A percentile compares a stretch with the other conserved stretches of the same genome.
Evolutionary conservation across 2,329 filamentous ascomycete genomes (phyloP).

Genomic region (Sordariomycetes sp.): DNA sequence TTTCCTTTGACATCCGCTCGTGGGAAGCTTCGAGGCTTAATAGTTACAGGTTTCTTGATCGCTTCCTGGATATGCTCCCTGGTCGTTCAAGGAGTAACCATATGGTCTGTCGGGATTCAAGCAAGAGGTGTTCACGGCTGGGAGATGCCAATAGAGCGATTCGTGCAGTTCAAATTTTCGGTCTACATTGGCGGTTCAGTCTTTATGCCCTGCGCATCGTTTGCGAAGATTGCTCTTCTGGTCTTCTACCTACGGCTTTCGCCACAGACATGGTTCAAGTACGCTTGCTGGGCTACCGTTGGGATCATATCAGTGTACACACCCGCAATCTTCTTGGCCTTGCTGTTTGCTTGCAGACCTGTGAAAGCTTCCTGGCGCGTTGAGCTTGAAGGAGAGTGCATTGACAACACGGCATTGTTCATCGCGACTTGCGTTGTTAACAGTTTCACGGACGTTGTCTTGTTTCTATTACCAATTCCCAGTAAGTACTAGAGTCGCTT

Average conservation of each 20-base stretch:
- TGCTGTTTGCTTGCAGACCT: constrained; percentile 26
- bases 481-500: constrained; percentile 12
- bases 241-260: constrained; percentile 28
- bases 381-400: constrained; percentile 24
- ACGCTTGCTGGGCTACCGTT: constrained; percentile 17
- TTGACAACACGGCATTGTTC: constrained; percentile 36
- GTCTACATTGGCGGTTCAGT: constrained; percentile 17
- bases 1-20: background rate
- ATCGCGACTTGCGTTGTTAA: constrained; percentile 37
- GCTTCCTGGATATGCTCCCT: background rate
- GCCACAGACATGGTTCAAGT: constrained; percentile 21
- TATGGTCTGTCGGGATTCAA: constrained; percentile 1
- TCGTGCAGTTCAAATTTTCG: background rate
- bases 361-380: constrained; percentile 20
- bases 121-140: constrained; percentile 18
- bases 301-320: constrained; percentile 20
- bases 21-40: background rate
- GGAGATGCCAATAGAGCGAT: constrained; percentile 8
- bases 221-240: constrained; percentile 27
- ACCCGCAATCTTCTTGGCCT: constrained; percentile 19
- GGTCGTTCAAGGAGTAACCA: background rate
- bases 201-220: constrained; percentile 22
- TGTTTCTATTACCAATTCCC: constrained; percentile 35
- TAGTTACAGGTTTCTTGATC: background rate
- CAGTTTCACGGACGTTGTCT: constrained; percentile 35